A percentile compares a stretch with the other conserved stretches of the same genome.
phyloP scores from a whole-genome alignment of 768 basidiomycete species.

The Gyrodon lividus region DNA sequence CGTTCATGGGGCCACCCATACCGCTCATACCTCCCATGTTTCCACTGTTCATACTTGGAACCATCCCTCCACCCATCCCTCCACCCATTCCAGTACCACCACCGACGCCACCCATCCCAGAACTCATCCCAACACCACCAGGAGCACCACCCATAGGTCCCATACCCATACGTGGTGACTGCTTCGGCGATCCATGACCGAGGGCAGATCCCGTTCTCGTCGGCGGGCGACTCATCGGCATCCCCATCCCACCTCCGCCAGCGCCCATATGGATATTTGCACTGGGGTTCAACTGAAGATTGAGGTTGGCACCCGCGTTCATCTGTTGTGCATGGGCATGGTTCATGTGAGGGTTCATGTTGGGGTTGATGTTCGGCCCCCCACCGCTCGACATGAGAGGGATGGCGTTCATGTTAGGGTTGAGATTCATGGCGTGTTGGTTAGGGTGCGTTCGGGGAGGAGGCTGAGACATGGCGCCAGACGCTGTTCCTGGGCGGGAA shows the following conservation, averaged over 20 bases:
- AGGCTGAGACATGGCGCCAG: slow-evolving; percentile 15
- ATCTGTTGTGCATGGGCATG: slow-evolving; percentile 26
- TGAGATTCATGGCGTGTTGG: slow-evolving; percentile 23
- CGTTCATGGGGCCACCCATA: slow-evolving; percentile 15
- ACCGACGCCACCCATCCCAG: slow-evolving; percentile 12
- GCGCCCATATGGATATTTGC: slow-evolving; percentile 15
- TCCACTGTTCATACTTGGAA: slow-evolving; percentile 4
- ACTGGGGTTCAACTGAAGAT: slow-evolving; percentile 17
- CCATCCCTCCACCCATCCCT: slow-evolving; percentile 15
- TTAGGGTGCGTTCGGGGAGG: slow-evolving; percentile 25
- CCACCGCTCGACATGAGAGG: slow-evolving; percentile 3
- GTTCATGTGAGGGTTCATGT: slow-evolving; percentile 19
- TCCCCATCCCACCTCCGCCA: slow-evolving; percentile 13
- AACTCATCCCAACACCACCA: slow-evolving; percentile 1
- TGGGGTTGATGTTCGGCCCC: slow-evolving; percentile 10
- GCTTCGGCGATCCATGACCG: slow-evolving; percentile 28
- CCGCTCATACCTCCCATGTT: slow-evolving; percentile 13
- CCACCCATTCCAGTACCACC: slow-evolving; percentile 8
- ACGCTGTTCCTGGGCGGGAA: slow-evolving; percentile 29
- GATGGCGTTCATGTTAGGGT: slow-evolving; percentile 16
- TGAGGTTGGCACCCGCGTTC: slow-evolving; percentile 6
- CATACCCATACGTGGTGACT: slow-evolving; percentile 25
- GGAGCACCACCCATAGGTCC: slow-evolving; percentile 11
- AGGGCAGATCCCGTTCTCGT: slow-evolving; percentile 31
- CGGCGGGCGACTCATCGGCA: slow-evolving; percentile 28